Evolutionary conservation across 2,329 filamentous ascomycete genomes (phyloP).

Genomic region (Monosporascus sp.): DNA sequence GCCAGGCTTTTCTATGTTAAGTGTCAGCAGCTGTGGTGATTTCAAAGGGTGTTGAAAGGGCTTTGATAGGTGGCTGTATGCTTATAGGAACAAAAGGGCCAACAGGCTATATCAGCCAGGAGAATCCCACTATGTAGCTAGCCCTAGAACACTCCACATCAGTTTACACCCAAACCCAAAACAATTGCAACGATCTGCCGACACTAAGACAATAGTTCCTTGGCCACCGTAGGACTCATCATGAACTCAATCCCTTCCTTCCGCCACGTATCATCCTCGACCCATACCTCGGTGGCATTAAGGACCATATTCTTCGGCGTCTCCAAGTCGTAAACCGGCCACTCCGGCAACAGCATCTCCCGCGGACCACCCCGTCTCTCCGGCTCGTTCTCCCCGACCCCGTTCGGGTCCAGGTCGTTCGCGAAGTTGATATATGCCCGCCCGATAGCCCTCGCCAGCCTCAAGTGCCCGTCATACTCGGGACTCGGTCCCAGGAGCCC

Average conservation of each 20-base stretch:
- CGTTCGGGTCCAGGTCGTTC: conserved; percentile 36
- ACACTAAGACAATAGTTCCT: conserved; percentile 27
- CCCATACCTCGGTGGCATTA: conserved; percentile 35
- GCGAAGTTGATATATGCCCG: conserved; percentile 40
- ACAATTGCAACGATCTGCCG: too few species aligned
- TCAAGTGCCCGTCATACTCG: conserved; percentile 30
- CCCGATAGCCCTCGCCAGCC: conserved; percentile 31
- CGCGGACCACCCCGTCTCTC: neutral
- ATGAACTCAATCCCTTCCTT: conserved; percentile 40
- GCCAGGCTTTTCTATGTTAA: too few species aligned
- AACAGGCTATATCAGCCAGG: too few species aligned
- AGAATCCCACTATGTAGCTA: too few species aligned
- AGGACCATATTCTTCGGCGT: conserved; percentile 39
- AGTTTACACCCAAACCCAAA: too few species aligned
- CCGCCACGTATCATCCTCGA: conserved; percentile 42
- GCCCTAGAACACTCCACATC: too few species aligned
- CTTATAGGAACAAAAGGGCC: too few species aligned
- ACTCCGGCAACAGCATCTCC: conserved; percentile 9
- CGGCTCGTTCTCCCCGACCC: neutral
- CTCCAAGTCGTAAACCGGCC: conserved; percentile 20
- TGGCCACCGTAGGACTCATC: conserved; percentile 31
- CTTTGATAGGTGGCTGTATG: too few species aligned
- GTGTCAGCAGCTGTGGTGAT: too few species aligned
- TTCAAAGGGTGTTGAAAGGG: too few species aligned
- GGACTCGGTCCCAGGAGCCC: conserved; percentile 41